Base-by-base conservation (phyloP, 495 filamentous ascomycete species). In the Lasiosphaeria hispida region DNA sequence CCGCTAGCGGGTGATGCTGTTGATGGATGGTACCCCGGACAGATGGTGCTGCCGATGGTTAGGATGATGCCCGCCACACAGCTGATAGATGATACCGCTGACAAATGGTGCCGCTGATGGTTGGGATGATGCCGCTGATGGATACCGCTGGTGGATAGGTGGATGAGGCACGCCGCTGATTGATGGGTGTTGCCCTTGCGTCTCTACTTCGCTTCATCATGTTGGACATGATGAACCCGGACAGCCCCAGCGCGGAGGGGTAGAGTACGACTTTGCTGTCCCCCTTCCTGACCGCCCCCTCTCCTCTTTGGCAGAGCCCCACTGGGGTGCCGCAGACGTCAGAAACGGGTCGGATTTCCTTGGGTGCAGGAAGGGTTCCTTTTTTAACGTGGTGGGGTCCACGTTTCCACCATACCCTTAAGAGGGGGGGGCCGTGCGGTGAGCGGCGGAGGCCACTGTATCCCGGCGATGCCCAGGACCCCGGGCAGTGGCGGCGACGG, bases 251-350 rank as follows among this genome's bases (percentile, higher is more conserved):
- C 48, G 48, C 48, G 48, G 48, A 52, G 35, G 35, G 34, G 36
- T 52, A 52, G 48, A 52, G 48, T 52, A 52, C 48, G 35, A 52
- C 48, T 52, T 52, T 52, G 48, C 48, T 52, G 35, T 52, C 48
- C 48, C 23, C 36, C 35, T 10, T 17, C 48, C 34, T 52, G 48
- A 52, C 48, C 48, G 35, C 34, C 48, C 48, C 5, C 15, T 17
- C 48, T 52, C 36, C 48, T 39, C 48, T 18, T 52, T 52, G 48
- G 48, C 34, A 52, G 48, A 52, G 15, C 35, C 34, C 48, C 17
- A 14, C 7, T 52, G 48, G 48, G 48, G 8, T 52, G 34, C 48
- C 35, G 36, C 48, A 52, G 48, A 52, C 9, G 17, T 23, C 47
- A 49, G 47, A 49, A 49, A 35, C 11, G 48, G 48, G 34, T 39